These are phyloP conservation scores for Jimgerdemannia lactiflua DNA, from an alignment of 192 early-diverging fungal genomes.

Conservation along the genomic window DNA sequence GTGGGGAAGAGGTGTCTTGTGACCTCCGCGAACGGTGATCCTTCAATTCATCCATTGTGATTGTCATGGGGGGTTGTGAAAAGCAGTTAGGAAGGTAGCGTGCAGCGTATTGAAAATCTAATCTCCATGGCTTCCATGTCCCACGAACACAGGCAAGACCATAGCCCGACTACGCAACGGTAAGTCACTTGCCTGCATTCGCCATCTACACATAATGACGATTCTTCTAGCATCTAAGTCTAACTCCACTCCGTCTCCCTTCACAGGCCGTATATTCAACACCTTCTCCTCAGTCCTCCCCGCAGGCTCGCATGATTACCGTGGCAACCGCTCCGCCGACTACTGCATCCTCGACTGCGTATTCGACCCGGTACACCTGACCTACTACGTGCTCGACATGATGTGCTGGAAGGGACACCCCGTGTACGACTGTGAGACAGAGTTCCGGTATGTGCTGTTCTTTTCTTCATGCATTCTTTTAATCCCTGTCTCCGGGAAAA, in stretches of 20 bases:
- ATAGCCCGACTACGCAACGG: constrained; percentile 31
- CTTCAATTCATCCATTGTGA: background rate
- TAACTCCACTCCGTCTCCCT: background rate
- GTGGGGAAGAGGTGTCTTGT: constrained; percentile 56
- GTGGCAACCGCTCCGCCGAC: constrained; percentile 45
- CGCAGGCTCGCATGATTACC: constrained; percentile 42
- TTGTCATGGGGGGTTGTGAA: constrained; percentile 8
- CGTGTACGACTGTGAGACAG: constrained; percentile 61
- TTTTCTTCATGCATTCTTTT: background rate
- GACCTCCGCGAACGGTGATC: constrained; percentile 45
- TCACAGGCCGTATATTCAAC: constrained; percentile 28
- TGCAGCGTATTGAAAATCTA: background rate
- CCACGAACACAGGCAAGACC: constrained; percentile 23
- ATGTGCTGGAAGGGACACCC: constrained; percentile 63
- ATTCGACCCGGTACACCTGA: constrained; percentile 43
- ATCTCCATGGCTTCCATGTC: background rate
- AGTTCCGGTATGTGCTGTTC: constrained; percentile 35
- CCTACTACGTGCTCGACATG: constrained; percentile 55
- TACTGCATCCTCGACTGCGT: constrained; percentile 60
- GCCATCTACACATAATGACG: no score
- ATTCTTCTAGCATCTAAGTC: background rate
- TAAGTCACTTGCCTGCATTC: background rate
- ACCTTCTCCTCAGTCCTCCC: constrained; percentile 52
- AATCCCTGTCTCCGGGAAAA: background rate
- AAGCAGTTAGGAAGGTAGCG: constrained; percentile 8